Conservation (phyloP, 1,139 yeast species). For the Suhomyces maxii region DNA sequence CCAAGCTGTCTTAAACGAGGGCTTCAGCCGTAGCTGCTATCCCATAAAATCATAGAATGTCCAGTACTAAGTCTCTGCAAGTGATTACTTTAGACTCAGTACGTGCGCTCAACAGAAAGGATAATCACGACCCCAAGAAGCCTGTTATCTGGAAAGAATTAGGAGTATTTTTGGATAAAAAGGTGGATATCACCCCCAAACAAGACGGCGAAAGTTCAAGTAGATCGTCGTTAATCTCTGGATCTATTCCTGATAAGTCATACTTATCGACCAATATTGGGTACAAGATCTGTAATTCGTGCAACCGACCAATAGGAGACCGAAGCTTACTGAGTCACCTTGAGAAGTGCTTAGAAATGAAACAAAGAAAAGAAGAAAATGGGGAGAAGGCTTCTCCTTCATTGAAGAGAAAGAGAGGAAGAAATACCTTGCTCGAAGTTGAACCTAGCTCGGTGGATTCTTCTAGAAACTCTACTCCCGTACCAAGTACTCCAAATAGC, state of each 20-base stretch:
- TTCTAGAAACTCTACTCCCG: constrained; percentile 43
- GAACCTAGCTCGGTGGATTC: constrained; percentile 46
- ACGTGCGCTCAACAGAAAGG: constrained; percentile 22
- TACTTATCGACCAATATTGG: constrained; percentile 43
- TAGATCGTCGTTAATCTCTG: constrained; percentile 18
- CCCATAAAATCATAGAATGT: constrained; percentile 19
- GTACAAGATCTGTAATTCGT: constrained; percentile 65
- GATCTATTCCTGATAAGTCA: constrained; percentile 37
- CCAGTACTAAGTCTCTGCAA: constrained; percentile 32
- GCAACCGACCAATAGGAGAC: constrained; percentile 63
- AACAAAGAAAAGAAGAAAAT: constrained; percentile 32
- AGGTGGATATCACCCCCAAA: constrained; percentile 31
- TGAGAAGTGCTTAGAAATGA: constrained; percentile 48
- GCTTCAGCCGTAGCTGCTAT: not conserved
- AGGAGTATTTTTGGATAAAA: constrained; percentile 56
- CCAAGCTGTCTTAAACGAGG: constrained; percentile 1
- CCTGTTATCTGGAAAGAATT: constrained; percentile 58
- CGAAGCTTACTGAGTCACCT: constrained; percentile 48
- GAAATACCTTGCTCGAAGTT: constrained; percentile 28
- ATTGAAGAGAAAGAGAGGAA: constrained; percentile 36
- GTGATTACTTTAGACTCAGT: constrained; percentile 31
- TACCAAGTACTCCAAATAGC: constrained; percentile 27
- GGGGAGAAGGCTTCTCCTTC: constrained; percentile 20
- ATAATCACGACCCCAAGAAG: constrained; percentile 15
- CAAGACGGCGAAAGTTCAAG: constrained; percentile 20